These are phyloP conservation scores for Penicillium samsonianum DNA, from an alignment of 495 filamentous ascomycete genomes.

Conservation along the genomic window DNA sequence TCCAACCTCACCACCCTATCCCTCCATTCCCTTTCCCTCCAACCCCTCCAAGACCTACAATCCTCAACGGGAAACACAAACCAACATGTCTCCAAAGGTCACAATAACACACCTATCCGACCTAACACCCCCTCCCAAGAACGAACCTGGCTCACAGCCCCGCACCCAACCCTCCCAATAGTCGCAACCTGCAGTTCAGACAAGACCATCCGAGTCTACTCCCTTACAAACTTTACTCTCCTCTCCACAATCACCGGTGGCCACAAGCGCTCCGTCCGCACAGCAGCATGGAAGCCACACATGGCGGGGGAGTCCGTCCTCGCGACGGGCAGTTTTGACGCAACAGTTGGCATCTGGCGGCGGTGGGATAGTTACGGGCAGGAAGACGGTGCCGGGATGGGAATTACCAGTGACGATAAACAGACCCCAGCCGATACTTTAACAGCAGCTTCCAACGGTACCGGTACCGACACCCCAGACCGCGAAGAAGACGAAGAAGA, in stretches of 20 bases:
- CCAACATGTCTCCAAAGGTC: conserved; percentile 2
- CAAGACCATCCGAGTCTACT: conserved; percentile 85
- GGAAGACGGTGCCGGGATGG: conserved; percentile 30
- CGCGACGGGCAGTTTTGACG: conserved; percentile 91
- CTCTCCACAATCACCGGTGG: conserved; percentile 81
- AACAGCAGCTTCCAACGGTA: conserved; percentile 8
- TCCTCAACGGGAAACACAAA: conserved; percentile 1
- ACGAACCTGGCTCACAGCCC: conserved; percentile 80
- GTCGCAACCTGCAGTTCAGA: conserved; percentile 85
- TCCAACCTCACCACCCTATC: not conserved
- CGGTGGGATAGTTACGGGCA: conserved; percentile 55
- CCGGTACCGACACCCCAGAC: not conserved
- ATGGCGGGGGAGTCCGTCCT: conserved; percentile 66
- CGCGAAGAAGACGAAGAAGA: conserved; percentile 67
- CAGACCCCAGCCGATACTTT: conserved; percentile 24
- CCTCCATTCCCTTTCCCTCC: not conserved
- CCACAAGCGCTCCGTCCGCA: conserved; percentile 82
- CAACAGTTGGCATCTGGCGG: conserved; percentile 85
- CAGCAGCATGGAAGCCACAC: conserved; percentile 81
- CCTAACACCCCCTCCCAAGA: conserved; percentile 62
- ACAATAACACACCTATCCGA: conserved; percentile 35
- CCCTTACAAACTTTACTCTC: conserved; percentile 72
- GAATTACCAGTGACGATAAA: not conserved
- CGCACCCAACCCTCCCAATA: conserved; percentile 84
- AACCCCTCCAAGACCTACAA: not conserved